Base-by-base conservation (phyloP, 176 grass and related monocot genomes). In the Poa pratensis region DNA sequence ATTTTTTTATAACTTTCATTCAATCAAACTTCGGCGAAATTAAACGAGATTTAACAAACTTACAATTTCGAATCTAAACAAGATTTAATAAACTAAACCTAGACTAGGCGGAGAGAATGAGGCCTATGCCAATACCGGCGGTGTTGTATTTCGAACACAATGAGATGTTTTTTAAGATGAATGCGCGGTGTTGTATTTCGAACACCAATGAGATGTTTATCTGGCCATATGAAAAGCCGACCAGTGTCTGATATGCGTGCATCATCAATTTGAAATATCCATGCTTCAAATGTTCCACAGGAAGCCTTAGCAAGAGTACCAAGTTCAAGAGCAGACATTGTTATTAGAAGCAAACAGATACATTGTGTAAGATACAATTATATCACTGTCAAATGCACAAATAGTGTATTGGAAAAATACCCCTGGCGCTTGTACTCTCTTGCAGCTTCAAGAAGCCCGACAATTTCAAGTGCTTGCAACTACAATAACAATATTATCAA, bases 401-500 rank as follows among this genome's bases (percentile, higher is more conserved):
- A 76, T 80, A 19, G 53, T 79, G 42, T 80, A 43, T 15, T 27
- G 82, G 50, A n/a, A 76, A 70, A 60, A 71, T 87, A 97, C 92
- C 95, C 52, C 77, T 80, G 82, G 64, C 15, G 57, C 69, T 9
- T 82, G 43, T 45, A 45, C 10, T 45, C 43, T 55, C 80, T 89
- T 86, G 61, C 80, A 17, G 80, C 22, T 90, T 93, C 92, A 84
- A 87, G 9, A 71, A 88, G 89, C 59, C 89, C 91, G 82, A 91
- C 23, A 90, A 88, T 62, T 82, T 93, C 85, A 80, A 97, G 87
- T 75, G 87, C 79, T 80, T 95, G 82, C 61, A 97, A 83, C 95
- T 97, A 58, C 78, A 72, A 82, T 46, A 54, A 69, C 16, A 89
- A 5, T 63, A 80, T 59, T 75, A 35, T 65, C 46, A 76, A 39